Percentiles rank a stretch among this genome's conserved stretches.
Conservation (phyloP, 78 protist species). For the Pelomyxa schiedti region DNA sequence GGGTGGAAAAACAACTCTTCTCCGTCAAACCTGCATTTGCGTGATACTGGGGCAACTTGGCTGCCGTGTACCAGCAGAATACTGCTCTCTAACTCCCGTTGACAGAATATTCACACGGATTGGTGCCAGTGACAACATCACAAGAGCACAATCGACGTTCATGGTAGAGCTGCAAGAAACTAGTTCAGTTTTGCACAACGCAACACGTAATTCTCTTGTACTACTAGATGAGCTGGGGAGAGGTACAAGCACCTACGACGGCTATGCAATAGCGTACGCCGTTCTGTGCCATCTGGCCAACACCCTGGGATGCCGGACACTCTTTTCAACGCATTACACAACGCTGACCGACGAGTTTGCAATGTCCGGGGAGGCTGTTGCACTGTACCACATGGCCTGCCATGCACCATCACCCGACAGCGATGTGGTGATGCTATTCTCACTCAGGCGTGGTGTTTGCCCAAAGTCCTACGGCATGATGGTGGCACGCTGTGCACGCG, state of each 20-base stretch:
- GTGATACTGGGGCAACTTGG: conserved; percentile 94
- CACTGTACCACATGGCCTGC: conserved; percentile 62
- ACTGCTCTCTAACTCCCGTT: conserved; percentile 62
- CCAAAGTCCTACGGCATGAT: conserved; percentile 76
- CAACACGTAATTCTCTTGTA: conserved; percentile 81
- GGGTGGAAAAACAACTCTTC: conserved; percentile 88
- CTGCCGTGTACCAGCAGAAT: conserved; percentile 80
- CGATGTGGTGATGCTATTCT: conserved; percentile 80
- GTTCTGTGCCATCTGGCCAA: conserved; percentile 39
- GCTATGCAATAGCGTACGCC: conserved; percentile 75
- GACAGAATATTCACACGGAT: conserved; percentile 93
- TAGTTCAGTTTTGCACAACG: conserved; percentile 53
- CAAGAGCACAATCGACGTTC: conserved; percentile 89
- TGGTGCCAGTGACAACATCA: conserved; percentile 77
- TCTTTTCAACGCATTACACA: conserved; percentile 97
- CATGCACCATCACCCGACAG: conserved; percentile 40
- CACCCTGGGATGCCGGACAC: conserved; percentile 44
- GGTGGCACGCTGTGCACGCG: conserved; percentile 88
- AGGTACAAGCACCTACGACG: conserved; percentile 89
- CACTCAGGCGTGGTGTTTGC: conserved; percentile 63
- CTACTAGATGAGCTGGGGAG: conserved; percentile 95
- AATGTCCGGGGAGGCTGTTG: neutral
- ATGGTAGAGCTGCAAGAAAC: conserved; percentile 91
- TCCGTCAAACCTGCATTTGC: conserved; percentile 70
- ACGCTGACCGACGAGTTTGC: conserved; percentile 65